Evolutionary conservation across 805 yeast species (phyloP), one percentile per base, ranked within the genome.

Genomic region (Saturnispora dispora): DNA sequence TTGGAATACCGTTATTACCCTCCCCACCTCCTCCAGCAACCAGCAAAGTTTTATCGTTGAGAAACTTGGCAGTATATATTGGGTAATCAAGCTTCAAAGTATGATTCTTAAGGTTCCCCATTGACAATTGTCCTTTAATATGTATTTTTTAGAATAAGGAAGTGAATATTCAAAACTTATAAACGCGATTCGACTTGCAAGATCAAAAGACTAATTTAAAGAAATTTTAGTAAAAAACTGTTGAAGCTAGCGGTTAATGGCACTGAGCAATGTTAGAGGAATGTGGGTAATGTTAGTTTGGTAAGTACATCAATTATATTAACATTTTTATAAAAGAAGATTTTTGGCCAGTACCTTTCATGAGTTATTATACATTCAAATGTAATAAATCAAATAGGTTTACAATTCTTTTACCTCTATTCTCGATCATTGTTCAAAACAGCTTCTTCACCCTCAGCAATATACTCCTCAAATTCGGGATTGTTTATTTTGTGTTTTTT

Each of bases 11-110:
- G 60, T 88, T 84, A 61, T 82, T 82, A 9, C 96, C 96, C 64
- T 88, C 95, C 25, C 97, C 98, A 30, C 97, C 97, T 44, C 99
- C 99, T 41, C 99, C 99, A 3, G 88, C 81, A 28, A 84, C 84
- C 46, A 89, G 65, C 27, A 90, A 64, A 1, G 82, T 76, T 54
- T 72, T 68, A 55, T 81, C 75, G 57, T 77, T 73, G 44, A 82
- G 71, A 63, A 88, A 89, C 54, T 79, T 78, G 49, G 91, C 83
- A 2, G 88, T 91, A 58, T 84, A 86, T 11, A 89, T 74, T 1
- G 99, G 98, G 60, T 82, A 86, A 2, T 87, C 91, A 15, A 66
- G 42, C 35, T 63, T 64, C 9, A 63, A 52, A 0, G 65, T 49
- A 47, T 57, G 48, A 8, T 54, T 55, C 45, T 61, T 36, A n/a